Conservation (phyloP, 768 basidiomycete genomes). For the Mycena vulgaris region DNA sequence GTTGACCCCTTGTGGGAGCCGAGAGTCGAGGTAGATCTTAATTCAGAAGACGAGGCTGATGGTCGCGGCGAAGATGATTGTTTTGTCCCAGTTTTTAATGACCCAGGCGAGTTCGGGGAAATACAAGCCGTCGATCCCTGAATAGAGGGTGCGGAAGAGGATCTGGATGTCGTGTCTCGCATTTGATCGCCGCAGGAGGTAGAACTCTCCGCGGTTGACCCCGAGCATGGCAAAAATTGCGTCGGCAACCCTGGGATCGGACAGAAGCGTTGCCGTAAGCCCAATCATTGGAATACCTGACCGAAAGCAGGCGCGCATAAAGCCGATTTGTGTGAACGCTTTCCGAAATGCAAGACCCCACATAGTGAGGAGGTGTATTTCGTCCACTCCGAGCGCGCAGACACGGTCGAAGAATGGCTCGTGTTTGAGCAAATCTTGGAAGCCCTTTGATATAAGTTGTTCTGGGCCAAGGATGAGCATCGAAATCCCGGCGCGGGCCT, state of each 20-base stretch:
- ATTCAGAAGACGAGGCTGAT: neutral
- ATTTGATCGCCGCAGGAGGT: conserved; percentile 44
- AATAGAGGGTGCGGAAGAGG: conserved; percentile 39
- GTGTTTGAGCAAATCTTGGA: conserved; percentile 37
- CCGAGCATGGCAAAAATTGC: conserved; percentile 43
- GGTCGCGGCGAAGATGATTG: neutral
- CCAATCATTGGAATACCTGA: conserved; percentile 35
- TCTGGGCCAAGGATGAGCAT: conserved; percentile 43
- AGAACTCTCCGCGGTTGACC: conserved; percentile 37
- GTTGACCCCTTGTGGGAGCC: neutral
- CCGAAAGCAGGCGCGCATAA: conserved; percentile 37
- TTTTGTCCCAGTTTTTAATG: conserved; percentile 17
- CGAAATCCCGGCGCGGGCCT: conserved; percentile 29
- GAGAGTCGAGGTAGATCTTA: neutral
- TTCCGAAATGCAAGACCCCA: conserved; percentile 46
- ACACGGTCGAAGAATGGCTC: conserved; percentile 39
- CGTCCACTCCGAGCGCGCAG: too few species aligned
- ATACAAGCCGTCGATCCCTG: conserved; percentile 31
- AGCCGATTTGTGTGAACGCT: conserved; percentile 43
- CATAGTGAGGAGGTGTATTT: conserved; percentile 40
- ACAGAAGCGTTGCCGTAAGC: conserved; percentile 40
- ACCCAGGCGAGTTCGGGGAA: conserved; percentile 49
- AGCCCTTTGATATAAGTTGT: conserved; percentile 39
- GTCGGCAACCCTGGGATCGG: conserved; percentile 26
- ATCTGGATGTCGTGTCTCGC: conserved; percentile 44